Evolutionary conservation across 306 rosid genomes (phyloP), one percentile per base, ranked within the genome.

Genomic region (Rosa chinensis): DNA sequence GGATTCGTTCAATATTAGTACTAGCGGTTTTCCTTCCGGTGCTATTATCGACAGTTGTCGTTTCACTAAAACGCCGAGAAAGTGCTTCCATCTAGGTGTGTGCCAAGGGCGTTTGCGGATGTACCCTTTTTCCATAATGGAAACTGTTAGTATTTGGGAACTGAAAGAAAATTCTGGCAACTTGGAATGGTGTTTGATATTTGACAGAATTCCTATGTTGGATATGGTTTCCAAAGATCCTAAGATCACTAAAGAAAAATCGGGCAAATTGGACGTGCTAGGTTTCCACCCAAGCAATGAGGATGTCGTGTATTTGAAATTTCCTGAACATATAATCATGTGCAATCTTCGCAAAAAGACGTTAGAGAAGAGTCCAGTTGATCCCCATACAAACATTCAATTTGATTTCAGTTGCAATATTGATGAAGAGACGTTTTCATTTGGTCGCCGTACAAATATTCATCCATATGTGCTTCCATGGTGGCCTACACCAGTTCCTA

Each of bases 401-500:
- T 53, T 53, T 53, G 59, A 53, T 48, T 48, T 48, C 52, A 48
- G 52, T 48, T 2, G 14, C 16, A 48, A 48, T 48, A 1, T 48
- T 48, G 2, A 13, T 48, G 48, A 44, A 44, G 48, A 44, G 48
- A 3, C 16, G 17, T 48, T 48, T 48, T 4, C 16, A 48, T 3
- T 48, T 48, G 5, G 4, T 48, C 52, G 52, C 14, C 52, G 28
- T 17, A 56, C 32, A 20, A n/a, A 2, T 20, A 56, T n/a, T 56
- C 21, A n/a, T 23, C 63, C 63, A 61, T 61, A 21, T 61, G 66
- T 61, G 16, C 35, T 21, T 4, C 66, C 66, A 25, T 61, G 66
- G 35, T 61, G 66, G 66, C 66, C 66, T 23, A 61, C 66, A 25
- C 66, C 66, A 25, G 16, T 61, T 61, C 66, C 66, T 61, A 61